phyloP scores from a whole-genome alignment of 192 early-diverging fungal genomes.

The Entomortierella lignicola region DNA sequence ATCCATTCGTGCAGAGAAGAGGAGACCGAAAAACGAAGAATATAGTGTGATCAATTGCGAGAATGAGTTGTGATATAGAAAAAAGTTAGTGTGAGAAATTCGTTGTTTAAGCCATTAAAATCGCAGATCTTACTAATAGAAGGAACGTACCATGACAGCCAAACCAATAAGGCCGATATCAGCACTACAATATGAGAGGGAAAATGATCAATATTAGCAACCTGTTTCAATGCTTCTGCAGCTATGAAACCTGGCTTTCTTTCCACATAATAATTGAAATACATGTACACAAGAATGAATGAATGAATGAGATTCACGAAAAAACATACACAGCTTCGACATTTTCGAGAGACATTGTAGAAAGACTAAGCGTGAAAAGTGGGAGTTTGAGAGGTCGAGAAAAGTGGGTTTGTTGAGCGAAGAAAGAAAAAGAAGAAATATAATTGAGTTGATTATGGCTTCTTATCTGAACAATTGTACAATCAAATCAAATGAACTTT shows the following conservation, averaged over 20 bases:
- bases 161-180: slow-evolving; percentile 99
- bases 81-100: slow-evolving; percentile 9
- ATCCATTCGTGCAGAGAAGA: background rate
- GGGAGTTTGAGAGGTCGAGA: slow-evolving; percentile 1
- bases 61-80: too few species aligned
- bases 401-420: background rate
- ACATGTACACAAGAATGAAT: background rate
- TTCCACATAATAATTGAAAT: background rate
- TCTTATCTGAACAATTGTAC: background rate
- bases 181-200: slow-evolving; percentile 64
- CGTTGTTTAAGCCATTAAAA: background rate
- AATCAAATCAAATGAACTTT: background rate
- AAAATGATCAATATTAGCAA: background rate
- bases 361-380: background rate
- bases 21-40: slow-evolving; percentile 1
- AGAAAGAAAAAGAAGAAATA: slow-evolving; percentile 11
- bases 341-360: slow-evolving; percentile 22
- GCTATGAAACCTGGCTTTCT: background rate
- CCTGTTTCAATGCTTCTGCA: background rate
- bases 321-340: slow-evolving; percentile 42
- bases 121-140: background rate
- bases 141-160: slow-evolving; percentile 93
- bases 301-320: background rate
- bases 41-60: too few species aligned
- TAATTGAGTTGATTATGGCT: background rate